Conservation (phyloP, 805 yeast species). For the Pichia cephalocereana region DNA sequence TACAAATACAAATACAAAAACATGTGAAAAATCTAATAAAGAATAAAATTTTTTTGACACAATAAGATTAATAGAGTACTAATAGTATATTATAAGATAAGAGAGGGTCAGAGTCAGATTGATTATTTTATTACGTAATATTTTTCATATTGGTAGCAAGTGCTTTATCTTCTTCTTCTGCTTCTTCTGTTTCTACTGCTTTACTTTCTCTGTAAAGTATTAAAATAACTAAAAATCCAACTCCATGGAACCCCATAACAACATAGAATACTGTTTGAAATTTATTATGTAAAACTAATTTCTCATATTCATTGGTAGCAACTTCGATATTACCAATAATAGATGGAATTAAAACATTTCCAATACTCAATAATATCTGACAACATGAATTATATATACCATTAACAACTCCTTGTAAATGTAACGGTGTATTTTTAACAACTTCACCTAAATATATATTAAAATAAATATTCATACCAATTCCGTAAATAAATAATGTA, state of each 20-base stretch:
- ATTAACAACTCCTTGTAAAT: slow-evolving; percentile 14
- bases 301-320: neutral
- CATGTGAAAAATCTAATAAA: no score
- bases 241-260: slow-evolving; percentile 4
- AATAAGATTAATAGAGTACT: no score
- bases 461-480: slow-evolving; percentile 23
- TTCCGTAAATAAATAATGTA: slow-evolving; percentile 16
- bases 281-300: slow-evolving; percentile 2
- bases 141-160: no score
- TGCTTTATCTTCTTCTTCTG: no score
- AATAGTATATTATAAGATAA: no score
- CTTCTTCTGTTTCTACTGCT: no score
- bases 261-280: slow-evolving; percentile 4
- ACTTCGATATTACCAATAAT: slow-evolving; percentile 7
- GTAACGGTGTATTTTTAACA: slow-evolving; percentile 15
- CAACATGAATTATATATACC: slow-evolving; percentile 13
- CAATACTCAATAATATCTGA: slow-evolving; percentile 11
- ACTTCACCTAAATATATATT: slow-evolving; percentile 27
- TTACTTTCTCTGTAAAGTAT: no score
- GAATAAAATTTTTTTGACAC: no score
- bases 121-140: no score
- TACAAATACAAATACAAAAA: no score
- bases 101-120: no score
- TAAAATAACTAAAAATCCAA: no score
- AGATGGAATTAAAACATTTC: slow-evolving; percentile 13